Conservation (phyloP, 495 filamentous ascomycete genomes). For the Echria macrotheca region DNA sequence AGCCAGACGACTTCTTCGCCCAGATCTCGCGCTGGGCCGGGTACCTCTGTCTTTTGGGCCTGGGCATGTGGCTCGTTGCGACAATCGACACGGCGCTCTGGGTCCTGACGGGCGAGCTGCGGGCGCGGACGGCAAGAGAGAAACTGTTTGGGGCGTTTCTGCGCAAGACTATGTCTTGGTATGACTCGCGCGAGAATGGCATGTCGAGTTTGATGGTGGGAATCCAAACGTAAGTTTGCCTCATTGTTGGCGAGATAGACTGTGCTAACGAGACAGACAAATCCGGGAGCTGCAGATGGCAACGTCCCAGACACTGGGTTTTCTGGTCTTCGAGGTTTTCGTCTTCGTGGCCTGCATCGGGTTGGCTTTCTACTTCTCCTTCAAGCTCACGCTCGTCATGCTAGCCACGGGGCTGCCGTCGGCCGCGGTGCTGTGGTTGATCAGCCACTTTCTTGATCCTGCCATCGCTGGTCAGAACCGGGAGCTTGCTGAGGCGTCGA, state of each 20-base stretch:
- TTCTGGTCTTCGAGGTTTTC: constrained; percentile 55
- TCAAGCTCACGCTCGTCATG: constrained; percentile 80
- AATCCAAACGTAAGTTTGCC: constrained; percentile 63
- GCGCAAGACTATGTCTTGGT: constrained; percentile 75
- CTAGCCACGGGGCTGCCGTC: constrained; percentile 69
- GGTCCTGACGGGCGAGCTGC: constrained; percentile 73
- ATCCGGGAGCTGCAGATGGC: constrained; percentile 77
- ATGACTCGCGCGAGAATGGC: constrained; percentile 66
- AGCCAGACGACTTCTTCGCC: constrained; percentile 43
- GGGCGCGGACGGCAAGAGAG: constrained; percentile 59
- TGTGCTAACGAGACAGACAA: constrained; percentile 52
- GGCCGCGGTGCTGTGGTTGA: constrained; percentile 49
- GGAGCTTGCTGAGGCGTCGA: constrained; percentile 66
- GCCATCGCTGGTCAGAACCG: constrained; percentile 64
- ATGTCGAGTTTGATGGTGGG: constrained; percentile 64
- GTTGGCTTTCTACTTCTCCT: constrained; percentile 72
- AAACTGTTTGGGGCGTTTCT: constrained; percentile 63
- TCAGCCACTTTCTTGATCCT: constrained; percentile 56
- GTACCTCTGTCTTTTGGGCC: constrained; percentile 55
- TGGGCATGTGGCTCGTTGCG: constrained; percentile 58
- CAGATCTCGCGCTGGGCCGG: constrained; percentile 54
- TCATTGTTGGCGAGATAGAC: not conserved
- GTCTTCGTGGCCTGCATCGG: constrained; percentile 57
- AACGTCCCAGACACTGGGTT: constrained; percentile 71
- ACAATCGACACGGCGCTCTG: constrained; percentile 61